Base-by-base conservation (phyloP, 2,329 filamentous ascomycete species). In the Ceratocystis cubensis region DNA sequence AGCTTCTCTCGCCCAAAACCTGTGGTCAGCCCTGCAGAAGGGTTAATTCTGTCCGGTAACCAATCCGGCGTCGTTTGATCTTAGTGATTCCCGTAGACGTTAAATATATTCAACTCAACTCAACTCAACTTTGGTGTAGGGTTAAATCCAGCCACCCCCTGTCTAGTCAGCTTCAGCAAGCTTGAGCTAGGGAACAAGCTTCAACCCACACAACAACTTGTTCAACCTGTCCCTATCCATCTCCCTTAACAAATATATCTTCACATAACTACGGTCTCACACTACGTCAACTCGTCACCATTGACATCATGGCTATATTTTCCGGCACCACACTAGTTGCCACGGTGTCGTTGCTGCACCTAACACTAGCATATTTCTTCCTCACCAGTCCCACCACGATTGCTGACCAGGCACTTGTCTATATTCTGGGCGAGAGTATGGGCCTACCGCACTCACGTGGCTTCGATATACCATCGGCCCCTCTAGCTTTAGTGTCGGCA, bases 361-460 rank as follows among this genome's bases (percentile, higher is more conserved):
- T 96, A 70, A 89, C 89, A 5, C 79, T 94, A 62, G 91, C 87
- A 72, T 91, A 87, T 76, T 90, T 94, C 78, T 88, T 96, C 77
- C 81, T 95, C 72, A 87, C 84, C 53, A 86, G 82, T 67, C 92
- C 92, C 5, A 77, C 78, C 69, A 80, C 83, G 56, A 81, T 96
- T 71, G 85, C 88, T 62, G 87, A 93, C 73, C 90, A 95, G 72
- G 85, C 87, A 64, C 75, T 96, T 25, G 89, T 96, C 61, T 89
- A 85, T 71, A 82, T 96, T 37, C 78, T 96, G 30, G 91, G 91
- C 65, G 88, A 95, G 75, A 85, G 89, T 65, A 89, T 95, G 85
- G 84, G 87, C 71, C 82, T 96, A 74, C 86, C 87, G 2, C 78
- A 83, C 53, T 83, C 86, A 0, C 82, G 85, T 62, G 81, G 83